Evolutionary conservation across 768 basidiomycete genomes (phyloP).

Genomic region (Rubroboletus pulcherrimus): DNA sequence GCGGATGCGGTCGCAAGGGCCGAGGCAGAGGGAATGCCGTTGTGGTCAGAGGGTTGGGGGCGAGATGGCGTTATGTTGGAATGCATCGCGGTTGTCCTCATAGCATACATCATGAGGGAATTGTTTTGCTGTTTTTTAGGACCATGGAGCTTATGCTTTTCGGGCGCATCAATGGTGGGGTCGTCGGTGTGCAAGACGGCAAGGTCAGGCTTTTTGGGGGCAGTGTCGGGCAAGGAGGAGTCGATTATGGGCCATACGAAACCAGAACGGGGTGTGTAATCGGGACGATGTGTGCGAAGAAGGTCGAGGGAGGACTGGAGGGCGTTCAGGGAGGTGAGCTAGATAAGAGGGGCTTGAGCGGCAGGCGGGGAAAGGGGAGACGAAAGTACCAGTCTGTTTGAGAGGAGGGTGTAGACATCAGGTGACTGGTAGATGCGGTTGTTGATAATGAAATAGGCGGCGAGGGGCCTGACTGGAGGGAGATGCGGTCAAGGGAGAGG

Average conservation of each 20-base stretch:
- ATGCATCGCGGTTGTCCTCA: constrained; percentile 75
- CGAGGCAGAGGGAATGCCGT: constrained; percentile 24
- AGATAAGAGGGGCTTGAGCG: constrained; percentile 1
- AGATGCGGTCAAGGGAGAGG: background rate
- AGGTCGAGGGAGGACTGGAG: constrained; percentile 75
- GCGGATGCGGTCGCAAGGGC: constrained; percentile 22
- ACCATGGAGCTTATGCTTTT: constrained; percentile 25
- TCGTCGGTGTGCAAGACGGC: constrained; percentile 29
- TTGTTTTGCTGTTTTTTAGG: constrained; percentile 65
- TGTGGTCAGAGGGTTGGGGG: constrained; percentile 29
- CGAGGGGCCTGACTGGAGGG: constrained; percentile 63
- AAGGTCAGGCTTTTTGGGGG: constrained; percentile 37
- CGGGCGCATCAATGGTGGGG: constrained; percentile 11
- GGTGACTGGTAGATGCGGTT: constrained; percentile 88
- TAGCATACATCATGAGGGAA: constrained; percentile 67
- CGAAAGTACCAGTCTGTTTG: constrained; percentile 69
- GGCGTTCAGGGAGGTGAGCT: constrained; percentile 68
- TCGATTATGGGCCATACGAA: constrained; percentile 83
- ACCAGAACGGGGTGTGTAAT: constrained; percentile 79
- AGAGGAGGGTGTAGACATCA: constrained; percentile 77
- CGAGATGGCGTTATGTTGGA: constrained; percentile 51
- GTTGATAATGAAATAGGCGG: constrained; percentile 85
- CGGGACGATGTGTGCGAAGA: constrained; percentile 70
- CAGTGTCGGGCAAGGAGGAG: constrained; percentile 40
- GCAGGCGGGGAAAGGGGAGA: background rate